Evolutionary conservation across 345 rosid species (phyloP).

Genomic region (Citrus sp.): DNA sequence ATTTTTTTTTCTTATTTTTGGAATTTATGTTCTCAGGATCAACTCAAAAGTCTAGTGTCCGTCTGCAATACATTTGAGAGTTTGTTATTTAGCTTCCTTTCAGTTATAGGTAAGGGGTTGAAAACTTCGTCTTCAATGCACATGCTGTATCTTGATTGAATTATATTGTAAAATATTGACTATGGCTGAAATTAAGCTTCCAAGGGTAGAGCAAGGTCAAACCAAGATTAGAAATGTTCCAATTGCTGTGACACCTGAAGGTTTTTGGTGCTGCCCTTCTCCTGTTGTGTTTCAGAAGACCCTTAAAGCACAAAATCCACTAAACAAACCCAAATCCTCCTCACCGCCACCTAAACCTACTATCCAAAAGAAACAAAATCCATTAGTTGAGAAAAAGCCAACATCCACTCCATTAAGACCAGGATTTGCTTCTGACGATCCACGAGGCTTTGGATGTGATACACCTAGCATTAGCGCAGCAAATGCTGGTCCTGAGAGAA

Average conservation of each 20-base stretch:
- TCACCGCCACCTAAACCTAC: conserved; percentile 56
- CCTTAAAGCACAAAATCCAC: conserved; percentile 56
- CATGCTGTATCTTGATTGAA: conserved; percentile 17
- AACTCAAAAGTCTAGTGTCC: background rate
- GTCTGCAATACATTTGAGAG: background rate
- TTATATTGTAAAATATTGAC: conserved; percentile 28
- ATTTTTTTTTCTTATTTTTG: background rate
- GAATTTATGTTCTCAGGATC: background rate
- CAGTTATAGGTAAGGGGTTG: background rate
- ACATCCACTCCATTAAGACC: conserved; percentile 50
- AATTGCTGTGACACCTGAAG: conserved; percentile 96
- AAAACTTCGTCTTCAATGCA: background rate
- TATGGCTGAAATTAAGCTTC: conserved; percentile 86
- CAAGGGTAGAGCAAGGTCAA: conserved; percentile 73
- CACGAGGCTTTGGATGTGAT: conserved; percentile 30
- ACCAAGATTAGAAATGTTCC: conserved; percentile 88
- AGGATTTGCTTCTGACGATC: conserved; percentile 50
- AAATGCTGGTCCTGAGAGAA: conserved; percentile 48
- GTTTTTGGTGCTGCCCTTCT: conserved; percentile 99
- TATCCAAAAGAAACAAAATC: conserved; percentile 43
- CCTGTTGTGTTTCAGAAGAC: conserved; percentile 91
- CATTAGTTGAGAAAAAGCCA: conserved; percentile 52
- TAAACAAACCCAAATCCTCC: conserved; percentile 61
- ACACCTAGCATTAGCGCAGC: conserved; percentile 39
- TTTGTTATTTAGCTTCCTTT: conserved; percentile 7